Conservation (phyloP, 768 basidiomycete species). For the Lepiota brunneoincarnata region DNA sequence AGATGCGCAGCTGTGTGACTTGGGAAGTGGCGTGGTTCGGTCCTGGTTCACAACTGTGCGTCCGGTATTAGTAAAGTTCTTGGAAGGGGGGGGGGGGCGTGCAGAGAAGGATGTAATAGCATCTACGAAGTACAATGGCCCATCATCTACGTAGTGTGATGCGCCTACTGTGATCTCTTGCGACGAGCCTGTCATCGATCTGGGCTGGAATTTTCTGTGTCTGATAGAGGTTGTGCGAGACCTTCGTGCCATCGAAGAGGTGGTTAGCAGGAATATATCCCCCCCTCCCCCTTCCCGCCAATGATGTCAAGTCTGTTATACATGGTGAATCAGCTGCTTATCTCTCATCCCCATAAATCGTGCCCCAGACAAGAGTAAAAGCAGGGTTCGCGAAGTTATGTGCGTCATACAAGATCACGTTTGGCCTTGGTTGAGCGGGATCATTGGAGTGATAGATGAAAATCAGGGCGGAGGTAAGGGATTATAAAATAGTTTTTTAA, state of each 20-base stretch:
- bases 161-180: too few relatives aligned
- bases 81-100: neutral
- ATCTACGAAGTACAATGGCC: neutral
- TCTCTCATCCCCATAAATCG: neutral
- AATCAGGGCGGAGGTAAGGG: neutral
- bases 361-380: neutral
- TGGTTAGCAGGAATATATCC: too few relatives aligned
- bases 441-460: neutral
- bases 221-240: too few relatives aligned
- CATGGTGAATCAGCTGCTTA: neutral
- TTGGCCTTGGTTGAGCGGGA: neutral
- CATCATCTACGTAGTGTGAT: too few relatives aligned
- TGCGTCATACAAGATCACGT: constrained; percentile 4
- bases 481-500: too few relatives aligned
- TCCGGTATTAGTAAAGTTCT: constrained; percentile 1
- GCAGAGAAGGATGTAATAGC: neutral
- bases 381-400: neutral
- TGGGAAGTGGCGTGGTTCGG: constrained; percentile 4
- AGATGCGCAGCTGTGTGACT: constrained; percentile 7
- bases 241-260: too few relatives aligned
- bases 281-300: too few relatives aligned
- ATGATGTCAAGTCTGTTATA: neutral
- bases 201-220: too few relatives aligned
- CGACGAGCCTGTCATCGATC: too few relatives aligned
- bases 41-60: constrained; percentile 1